phyloP scores from a whole-genome alignment of 1,284 basidiomycete genomes.

The Anthracocystis setariae region DNA sequence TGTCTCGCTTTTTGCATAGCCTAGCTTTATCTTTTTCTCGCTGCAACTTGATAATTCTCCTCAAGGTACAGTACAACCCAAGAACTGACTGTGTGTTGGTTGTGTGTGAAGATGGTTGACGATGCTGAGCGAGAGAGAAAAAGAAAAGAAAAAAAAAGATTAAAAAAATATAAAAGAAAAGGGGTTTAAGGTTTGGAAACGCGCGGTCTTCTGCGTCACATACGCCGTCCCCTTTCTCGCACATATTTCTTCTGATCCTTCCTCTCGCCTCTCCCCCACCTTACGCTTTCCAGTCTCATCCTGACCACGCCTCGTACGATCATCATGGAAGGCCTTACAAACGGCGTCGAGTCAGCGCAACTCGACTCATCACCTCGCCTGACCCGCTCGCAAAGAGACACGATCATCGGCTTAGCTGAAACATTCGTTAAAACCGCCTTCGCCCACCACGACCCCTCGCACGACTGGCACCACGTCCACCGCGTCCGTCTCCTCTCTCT shows the following conservation, averaged over 20 bases:
- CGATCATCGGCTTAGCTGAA: constrained; percentile 18
- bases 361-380: neutral
- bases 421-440: constrained; percentile 73
- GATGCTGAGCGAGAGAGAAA: neutral
- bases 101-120: too few species aligned
- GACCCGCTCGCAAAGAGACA: constrained; percentile 1
- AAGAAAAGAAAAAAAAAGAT: neutral
- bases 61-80: too few species aligned
- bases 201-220: too few species aligned
- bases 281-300: too few species aligned
- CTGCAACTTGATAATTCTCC: too few species aligned
- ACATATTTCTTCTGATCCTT: too few species aligned
- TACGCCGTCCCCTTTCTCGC: too few species aligned
- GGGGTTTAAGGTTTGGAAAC: neutral
- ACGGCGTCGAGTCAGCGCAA: neutral
- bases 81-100: too few species aligned
- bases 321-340: constrained; percentile 12
- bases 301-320: too few species aligned
- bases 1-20: constrained; percentile 38
- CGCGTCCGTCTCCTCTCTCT: constrained; percentile 82
- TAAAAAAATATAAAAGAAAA: too few species aligned
- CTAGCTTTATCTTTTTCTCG: too few species aligned
- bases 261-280: too few species aligned
- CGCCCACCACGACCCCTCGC: constrained; percentile 81
- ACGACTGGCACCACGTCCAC: constrained; percentile 88